Base-by-base conservation (phyloP, 2,329 filamentous ascomycete species). In the Xylariaceae sp. region DNA sequence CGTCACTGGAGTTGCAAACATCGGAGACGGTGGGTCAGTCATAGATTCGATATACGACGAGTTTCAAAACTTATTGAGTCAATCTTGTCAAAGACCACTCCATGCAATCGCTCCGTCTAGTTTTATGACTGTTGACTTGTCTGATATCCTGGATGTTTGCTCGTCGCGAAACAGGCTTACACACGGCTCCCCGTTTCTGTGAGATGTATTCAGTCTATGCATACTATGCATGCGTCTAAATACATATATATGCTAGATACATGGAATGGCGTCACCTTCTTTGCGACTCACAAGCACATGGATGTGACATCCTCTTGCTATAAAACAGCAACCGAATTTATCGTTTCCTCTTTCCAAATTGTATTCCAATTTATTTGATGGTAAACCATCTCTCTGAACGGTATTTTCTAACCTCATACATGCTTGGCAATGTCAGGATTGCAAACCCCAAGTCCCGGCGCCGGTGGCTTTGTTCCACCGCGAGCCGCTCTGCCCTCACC, bases 381-480 rank as follows among this genome's bases (percentile, higher is more conserved):
- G 23, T 4, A 30, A 30, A 30, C 5, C 23, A 30, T 30, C 23
- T 30, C 23, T 30, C 23, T 30, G 1, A 5, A 30, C 23, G 5
- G 5, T 30, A 30, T 30, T 30, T 30, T 30, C 23, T 30, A 30
- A 30, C 23, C 4, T 4, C 23, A 30, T 56, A 45, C 13, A 49
- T 15, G 23, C 44, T 58, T 37, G 57, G 62, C 48, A 59, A 70
- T 70, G 68, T 58, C 63, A 60, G 64, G 66, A 17, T 67, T 62
- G 50, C 58, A 44, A 59, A 37, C 52, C 37, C 17, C 48, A 23
- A 51, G 15, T 42, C 45, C 47, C 47, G 51, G 64, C 60, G 60
- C 56, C 7, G 82, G 82, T 1, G 83, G 82, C 42, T 86, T 86
- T 65, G 54, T 85, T n/a, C 76, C 74, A 0, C 67, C 69, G 18